Percentiles rank a stretch among this genome's conserved stretches.
Evolutionary conservation across 495 filamentous ascomycete genomes (phyloP).

Genomic region (Wilcoxina mikolae): DNA sequence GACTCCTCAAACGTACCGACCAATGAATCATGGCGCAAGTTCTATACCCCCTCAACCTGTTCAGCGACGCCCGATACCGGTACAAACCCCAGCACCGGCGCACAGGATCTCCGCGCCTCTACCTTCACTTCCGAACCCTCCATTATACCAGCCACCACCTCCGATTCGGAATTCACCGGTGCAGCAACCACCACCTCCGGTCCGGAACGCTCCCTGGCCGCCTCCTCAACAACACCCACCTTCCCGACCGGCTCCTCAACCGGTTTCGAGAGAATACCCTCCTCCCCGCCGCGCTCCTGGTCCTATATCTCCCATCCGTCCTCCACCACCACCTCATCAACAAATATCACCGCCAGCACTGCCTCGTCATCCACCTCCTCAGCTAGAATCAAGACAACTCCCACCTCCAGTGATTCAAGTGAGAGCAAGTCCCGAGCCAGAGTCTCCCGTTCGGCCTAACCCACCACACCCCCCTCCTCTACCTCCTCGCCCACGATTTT

Average conservation of each 20-base stretch:
- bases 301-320: neutral
- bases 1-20: neutral
- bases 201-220: neutral
- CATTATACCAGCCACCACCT: neutral
- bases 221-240: neutral
- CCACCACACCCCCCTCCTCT: neutral
- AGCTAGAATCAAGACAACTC: neutral
- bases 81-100: neutral
- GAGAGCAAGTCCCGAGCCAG: neutral
- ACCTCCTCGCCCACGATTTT: neutral
- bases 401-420: neutral
- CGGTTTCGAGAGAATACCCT: neutral
- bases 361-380: constrained; percentile 1
- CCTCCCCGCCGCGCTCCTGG: neutral
- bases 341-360: neutral
- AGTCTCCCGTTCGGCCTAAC: neutral
- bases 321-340: neutral
- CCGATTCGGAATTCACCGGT: neutral
- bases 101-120: neutral
- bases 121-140: neutral
- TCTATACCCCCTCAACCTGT: neutral
- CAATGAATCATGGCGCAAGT: neutral
- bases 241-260: neutral
- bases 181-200: neutral
- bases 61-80: neutral